Conservation (phyloP, 169 alveolate species). For the Plasmodium fragile region DNA sequence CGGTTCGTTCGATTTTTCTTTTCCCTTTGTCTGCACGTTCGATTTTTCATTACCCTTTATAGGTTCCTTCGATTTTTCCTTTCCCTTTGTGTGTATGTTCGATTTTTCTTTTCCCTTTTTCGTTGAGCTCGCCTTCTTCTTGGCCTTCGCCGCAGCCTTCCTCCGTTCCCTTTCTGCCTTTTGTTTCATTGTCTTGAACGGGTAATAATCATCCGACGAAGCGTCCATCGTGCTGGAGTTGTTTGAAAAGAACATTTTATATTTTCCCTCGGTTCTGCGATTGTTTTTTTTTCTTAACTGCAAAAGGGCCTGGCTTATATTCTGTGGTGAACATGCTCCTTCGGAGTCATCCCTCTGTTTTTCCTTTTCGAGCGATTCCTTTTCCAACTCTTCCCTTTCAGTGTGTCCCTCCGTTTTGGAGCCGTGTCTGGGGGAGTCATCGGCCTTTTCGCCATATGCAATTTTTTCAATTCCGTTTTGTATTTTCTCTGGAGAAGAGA, state of each 20-base stretch:
- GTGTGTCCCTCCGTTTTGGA: neutral
- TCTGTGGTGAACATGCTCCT: neutral
- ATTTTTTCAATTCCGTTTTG: neutral
- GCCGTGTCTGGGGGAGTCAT: neutral
- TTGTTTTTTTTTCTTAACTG: neutral
- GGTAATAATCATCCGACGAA: slow-evolving; percentile 27
- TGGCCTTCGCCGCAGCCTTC: neutral
- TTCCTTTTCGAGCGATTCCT: neutral
- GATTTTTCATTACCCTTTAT: neutral
- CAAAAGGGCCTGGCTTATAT: neutral
- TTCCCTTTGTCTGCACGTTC: neutral
- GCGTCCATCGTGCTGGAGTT: neutral
- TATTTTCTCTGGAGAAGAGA: neutral
- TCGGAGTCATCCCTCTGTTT: neutral
- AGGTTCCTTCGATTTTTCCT: neutral
- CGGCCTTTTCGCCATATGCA: neutral
- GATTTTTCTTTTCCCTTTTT: neutral
- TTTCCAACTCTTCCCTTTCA: neutral
- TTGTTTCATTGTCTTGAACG: neutral
- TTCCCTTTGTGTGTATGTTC: neutral
- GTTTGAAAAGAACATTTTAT: neutral
- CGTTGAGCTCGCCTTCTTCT: neutral
- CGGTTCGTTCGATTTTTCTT: neutral
- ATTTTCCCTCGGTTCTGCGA: neutral
- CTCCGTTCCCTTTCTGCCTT: neutral